phyloP scores from a whole-genome alignment of 2,329 filamentous ascomycete species.

The Diaporthe amygdali region DNA sequence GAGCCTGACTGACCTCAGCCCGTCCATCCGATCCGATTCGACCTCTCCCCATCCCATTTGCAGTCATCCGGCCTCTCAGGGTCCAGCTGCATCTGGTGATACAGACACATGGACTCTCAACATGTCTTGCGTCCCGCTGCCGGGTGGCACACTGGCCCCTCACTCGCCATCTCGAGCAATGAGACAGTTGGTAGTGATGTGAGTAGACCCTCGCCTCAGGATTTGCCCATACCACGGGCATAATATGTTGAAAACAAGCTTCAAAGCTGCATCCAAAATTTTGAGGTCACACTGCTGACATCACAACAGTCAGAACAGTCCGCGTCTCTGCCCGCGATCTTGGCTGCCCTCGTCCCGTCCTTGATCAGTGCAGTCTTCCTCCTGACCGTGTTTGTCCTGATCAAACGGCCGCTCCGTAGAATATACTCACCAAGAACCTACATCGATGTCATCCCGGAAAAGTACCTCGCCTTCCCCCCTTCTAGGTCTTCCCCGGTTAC shows the following conservation, averaged over 20 bases:
- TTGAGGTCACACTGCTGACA: neutral
- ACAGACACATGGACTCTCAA: neutral
- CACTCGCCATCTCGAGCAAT: neutral
- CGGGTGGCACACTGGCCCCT: neutral
- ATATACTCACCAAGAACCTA: conserved; percentile 30
- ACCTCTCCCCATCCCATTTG: neutral
- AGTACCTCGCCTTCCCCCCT: conserved; percentile 12
- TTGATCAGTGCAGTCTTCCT: conserved; percentile 26
- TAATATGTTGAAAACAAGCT: neutral
- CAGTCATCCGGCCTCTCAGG: neutral
- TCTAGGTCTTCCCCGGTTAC: too few species aligned
- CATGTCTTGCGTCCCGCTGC: neutral
- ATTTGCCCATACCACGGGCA: neutral
- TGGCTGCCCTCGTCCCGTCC: conserved; percentile 28
- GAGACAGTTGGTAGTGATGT: conserved; percentile 18
- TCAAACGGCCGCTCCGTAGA: conserved; percentile 27
- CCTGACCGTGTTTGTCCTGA: conserved; percentile 25
- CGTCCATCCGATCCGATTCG: neutral
- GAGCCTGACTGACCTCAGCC: neutral
- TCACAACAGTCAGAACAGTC: conserved; percentile 20
- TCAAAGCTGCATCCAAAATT: neutral
- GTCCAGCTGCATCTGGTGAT: neutral
- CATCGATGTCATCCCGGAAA: conserved; percentile 29
- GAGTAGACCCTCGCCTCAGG: neutral
- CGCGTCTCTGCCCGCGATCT: conserved; percentile 23